phyloP scores from a whole-genome alignment of 2,329 filamentous ascomycete genomes.

The Biscogniauxia mediterranea region DNA sequence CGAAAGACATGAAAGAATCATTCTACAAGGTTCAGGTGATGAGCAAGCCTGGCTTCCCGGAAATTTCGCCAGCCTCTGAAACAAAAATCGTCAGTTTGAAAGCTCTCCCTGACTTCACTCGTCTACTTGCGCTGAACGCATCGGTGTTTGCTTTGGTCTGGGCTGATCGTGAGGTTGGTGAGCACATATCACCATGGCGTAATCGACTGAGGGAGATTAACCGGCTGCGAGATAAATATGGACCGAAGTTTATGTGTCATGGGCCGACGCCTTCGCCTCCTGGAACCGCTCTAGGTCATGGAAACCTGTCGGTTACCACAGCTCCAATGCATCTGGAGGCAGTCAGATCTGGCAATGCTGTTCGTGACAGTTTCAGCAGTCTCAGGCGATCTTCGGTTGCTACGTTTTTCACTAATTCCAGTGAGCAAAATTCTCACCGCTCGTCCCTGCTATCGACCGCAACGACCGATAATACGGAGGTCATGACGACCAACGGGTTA shows the following conservation, averaged over 20 bases:
- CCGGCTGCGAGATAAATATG: slow-evolving; percentile 70
- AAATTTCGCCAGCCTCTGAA: slow-evolving; percentile 85
- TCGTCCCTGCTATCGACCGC: slow-evolving; percentile 57
- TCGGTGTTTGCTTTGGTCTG: slow-evolving; percentile 94
- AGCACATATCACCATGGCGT: slow-evolving; percentile 87
- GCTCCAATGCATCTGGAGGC: slow-evolving; percentile 33
- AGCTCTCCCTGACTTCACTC: slow-evolving; percentile 80
- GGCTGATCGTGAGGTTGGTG: slow-evolving; percentile 71
- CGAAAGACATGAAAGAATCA: slow-evolving; percentile 39
- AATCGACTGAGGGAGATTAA: slow-evolving; percentile 83
- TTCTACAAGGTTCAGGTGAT: slow-evolving; percentile 92
- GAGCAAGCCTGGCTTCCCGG: slow-evolving; percentile 83
- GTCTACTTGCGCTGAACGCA: slow-evolving; percentile 86
- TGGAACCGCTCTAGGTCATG: slow-evolving; percentile 33
- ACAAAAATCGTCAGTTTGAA: slow-evolving; percentile 84
- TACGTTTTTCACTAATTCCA: slow-evolving; percentile 60
- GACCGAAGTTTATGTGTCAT: slow-evolving; percentile 37
- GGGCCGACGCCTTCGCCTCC: slow-evolving; percentile 30
- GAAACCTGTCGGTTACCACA: slow-evolving; percentile 32
- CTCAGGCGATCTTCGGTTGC: slow-evolving; percentile 63
- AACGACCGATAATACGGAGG: slow-evolving; percentile 55
- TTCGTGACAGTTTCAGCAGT: slow-evolving; percentile 61
- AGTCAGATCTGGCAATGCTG: slow-evolving; percentile 45
- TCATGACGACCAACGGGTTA: slow-evolving; percentile 32
- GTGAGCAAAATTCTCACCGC: slow-evolving; percentile 56